These are phyloP conservation scores for Corinectria fuckeliana DNA, from an alignment of 2,329 filamentous ascomycete species.

Conservation along the genomic window DNA sequence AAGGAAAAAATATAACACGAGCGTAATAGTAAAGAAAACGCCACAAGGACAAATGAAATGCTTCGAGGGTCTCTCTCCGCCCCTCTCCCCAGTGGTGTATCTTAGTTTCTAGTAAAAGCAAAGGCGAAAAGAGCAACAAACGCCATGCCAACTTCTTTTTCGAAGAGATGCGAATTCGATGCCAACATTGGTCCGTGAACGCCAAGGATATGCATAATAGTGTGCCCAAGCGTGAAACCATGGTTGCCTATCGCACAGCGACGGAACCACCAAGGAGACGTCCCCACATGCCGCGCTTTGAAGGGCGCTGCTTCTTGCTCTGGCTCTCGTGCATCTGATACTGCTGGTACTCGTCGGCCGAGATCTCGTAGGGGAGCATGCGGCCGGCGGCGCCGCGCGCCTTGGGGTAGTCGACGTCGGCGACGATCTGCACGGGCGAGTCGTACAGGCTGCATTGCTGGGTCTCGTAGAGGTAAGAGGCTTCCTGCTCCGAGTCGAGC, in stretches of 20 bases:
- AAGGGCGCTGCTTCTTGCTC: slow-evolving; percentile 55
- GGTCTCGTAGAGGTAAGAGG: slow-evolving; percentile 48
- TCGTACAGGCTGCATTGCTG: slow-evolving; percentile 53
- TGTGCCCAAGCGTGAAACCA: slow-evolving; percentile 14
- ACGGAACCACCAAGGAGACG: slow-evolving; percentile 58
- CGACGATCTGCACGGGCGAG: slow-evolving; percentile 55
- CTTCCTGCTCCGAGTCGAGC: slow-evolving; percentile 51
- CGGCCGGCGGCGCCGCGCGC: slow-evolving; percentile 39
- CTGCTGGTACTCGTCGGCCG: slow-evolving; percentile 55
- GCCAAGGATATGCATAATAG: slow-evolving; percentile 29
- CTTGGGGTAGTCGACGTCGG: slow-evolving; percentile 49
- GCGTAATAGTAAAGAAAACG: slow-evolving; percentile 14
- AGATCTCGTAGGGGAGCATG: slow-evolving; percentile 63
- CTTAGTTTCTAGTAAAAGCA: slow-evolving; percentile 27
- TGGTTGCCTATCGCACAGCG: slow-evolving; percentile 45
- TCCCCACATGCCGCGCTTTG: slow-evolving; percentile 56
- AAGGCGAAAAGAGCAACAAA: slow-evolving; percentile 21
- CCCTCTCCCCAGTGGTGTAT: slow-evolving; percentile 29
- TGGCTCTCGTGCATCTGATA: slow-evolving; percentile 54
- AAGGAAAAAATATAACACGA: slow-evolving; percentile 12
- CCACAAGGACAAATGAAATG: slow-evolving; percentile 31
- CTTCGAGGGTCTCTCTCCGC: slow-evolving; percentile 11
- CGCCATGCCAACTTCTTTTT: slow-evolving; percentile 34
- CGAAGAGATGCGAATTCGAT: slow-evolving; percentile 27
- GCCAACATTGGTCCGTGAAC: slow-evolving; percentile 33